Evolutionary conservation across 208 protist genomes (phyloP).

Genomic region (Crithidia acanthocephali): DNA sequence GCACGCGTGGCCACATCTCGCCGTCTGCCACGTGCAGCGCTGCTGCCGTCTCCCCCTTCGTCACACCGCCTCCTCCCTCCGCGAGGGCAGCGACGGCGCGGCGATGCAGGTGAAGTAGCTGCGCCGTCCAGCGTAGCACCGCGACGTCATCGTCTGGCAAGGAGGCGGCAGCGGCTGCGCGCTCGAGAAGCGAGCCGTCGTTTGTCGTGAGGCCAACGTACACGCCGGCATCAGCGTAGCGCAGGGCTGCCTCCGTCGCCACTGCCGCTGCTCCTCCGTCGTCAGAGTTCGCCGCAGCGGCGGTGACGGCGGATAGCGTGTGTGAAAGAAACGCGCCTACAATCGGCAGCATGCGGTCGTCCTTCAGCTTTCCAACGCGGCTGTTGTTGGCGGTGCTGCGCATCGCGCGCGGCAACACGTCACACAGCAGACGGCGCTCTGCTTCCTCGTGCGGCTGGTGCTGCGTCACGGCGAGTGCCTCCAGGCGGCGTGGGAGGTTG

Average conservation of each 20-base stretch:
- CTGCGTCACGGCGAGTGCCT: background rate
- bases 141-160: background rate
- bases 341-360: background rate
- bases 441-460: background rate
- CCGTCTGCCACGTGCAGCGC: too few species aligned
- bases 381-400: background rate
- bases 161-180: constrained; percentile 3
- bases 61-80: too few species aligned
- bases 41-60: too few species aligned
- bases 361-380: background rate
- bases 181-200: constrained; percentile 21
- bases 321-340: constrained; percentile 1
- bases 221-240: constrained; percentile 24
- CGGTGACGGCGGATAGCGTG: background rate
- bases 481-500: constrained; percentile 1
- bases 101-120: constrained; percentile 11
- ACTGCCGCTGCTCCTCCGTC: background rate
- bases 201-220: constrained; percentile 25
- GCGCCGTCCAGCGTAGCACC: constrained; percentile 2
- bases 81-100: background rate
- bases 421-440: background rate
- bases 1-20: background rate
- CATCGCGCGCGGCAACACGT: constrained; percentile 1
- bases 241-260: background rate
- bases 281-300: background rate